Evolutionary conservation across 2,329 filamentous ascomycete species (phyloP).

Genomic region (Fusarium sp.): DNA sequence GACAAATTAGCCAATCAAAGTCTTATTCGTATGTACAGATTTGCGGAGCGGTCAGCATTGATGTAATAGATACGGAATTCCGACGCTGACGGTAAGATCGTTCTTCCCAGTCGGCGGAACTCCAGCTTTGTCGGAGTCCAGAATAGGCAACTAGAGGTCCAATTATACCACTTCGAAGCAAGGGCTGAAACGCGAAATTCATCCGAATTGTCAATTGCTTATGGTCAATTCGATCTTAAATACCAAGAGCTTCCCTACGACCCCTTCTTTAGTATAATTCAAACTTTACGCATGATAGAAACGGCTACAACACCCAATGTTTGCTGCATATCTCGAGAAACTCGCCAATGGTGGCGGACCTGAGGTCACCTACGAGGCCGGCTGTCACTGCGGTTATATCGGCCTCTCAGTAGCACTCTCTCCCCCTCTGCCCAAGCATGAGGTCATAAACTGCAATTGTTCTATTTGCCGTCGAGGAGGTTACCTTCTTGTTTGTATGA

Average conservation of each 20-base stretch:
- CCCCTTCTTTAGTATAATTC: background rate
- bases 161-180: constrained; percentile 6
- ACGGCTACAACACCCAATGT: background rate
- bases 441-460: constrained; percentile 63
- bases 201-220: background rate
- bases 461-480: constrained; percentile 63
- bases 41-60: background rate
- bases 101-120: background rate
- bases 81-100: background rate
- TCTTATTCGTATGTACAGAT: background rate
- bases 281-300: background rate
- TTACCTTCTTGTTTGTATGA: constrained; percentile 60
- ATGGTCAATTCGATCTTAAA: background rate
- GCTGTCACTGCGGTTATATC: constrained; percentile 65
- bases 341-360: constrained; percentile 28
- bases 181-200: background rate
- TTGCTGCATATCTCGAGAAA: constrained; percentile 10
- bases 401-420: constrained; percentile 59
- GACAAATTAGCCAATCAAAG: background rate
- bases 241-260: background rate
- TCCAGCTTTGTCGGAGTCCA: constrained; percentile 10
- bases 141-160: constrained; percentile 17
- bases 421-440: constrained; percentile 58
- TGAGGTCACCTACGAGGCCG: constrained; percentile 57
- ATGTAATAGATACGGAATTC: background rate